A percentile compares a stretch with the other conserved stretches of the same genome.
phyloP scores from a whole-genome alignment of 768 basidiomycete species.

The Pluteus cervinus region DNA sequence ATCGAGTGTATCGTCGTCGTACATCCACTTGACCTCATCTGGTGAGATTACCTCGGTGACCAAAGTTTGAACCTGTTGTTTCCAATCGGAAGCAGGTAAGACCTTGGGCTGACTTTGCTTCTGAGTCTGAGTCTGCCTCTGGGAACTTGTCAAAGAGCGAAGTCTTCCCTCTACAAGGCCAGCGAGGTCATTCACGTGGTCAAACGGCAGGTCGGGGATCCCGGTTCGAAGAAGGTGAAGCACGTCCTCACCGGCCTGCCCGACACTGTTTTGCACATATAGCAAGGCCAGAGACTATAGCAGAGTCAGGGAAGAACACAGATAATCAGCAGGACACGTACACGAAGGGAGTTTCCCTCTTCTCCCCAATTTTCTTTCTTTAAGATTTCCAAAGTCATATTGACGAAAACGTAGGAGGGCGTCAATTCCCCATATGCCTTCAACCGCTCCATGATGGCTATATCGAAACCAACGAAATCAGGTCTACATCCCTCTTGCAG shows the following conservation, averaged over 20 bases:
- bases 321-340: slow-evolving; percentile 18
- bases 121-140: no score
- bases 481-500: slow-evolving; percentile 35
- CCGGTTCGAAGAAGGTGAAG: no score
- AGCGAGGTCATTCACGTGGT: no score
- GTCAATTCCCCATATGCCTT: slow-evolving; percentile 13
- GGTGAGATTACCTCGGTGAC: slow-evolving; percentile 37
- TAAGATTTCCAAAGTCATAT: slow-evolving; percentile 31
- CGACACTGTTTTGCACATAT: no score
- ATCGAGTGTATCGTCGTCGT: slow-evolving; percentile 38
- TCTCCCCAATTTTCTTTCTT: slow-evolving; percentile 32
- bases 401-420: slow-evolving; percentile 23
- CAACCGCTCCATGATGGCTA: slow-evolving; percentile 17
- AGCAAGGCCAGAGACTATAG: no score
- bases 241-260: no score
- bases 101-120: no score
- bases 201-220: no score
- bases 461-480: slow-evolving; percentile 31
- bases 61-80: slow-evolving; percentile 22
- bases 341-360: slow-evolving; percentile 20
- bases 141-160: no score
- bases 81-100: slow-evolving; percentile 23
- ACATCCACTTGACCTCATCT: slow-evolving; percentile 48
- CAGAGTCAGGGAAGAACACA: no score
- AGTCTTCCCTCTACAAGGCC: no score